phyloP scores from a whole-genome alignment of 148 eudicot species.

The Rhododendron simsii region DNA sequence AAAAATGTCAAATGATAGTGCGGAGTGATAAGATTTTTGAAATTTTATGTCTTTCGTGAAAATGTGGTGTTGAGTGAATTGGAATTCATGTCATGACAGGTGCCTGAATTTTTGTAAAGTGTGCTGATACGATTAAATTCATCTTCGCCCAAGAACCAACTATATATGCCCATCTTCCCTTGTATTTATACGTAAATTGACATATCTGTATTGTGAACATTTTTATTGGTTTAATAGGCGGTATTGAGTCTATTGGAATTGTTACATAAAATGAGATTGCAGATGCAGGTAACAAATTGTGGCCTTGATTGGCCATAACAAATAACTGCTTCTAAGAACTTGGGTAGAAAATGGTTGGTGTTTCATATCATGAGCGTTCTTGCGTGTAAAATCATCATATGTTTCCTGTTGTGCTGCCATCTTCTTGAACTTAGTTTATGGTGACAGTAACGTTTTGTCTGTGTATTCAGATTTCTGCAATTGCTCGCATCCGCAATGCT shows the following conservation, averaged over 20 bases:
- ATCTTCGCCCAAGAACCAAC: background rate
- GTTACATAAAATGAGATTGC: background rate
- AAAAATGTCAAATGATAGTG: background rate
- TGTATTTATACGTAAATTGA: background rate
- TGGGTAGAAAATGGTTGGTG: background rate
- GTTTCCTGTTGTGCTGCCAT: background rate
- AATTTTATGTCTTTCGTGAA: background rate
- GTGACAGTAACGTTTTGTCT: background rate
- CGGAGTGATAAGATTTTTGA: background rate
- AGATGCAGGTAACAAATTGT: background rate
- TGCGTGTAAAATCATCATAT: background rate
- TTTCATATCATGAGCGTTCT: background rate
- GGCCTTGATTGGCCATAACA: background rate
- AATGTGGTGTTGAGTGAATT: background rate
- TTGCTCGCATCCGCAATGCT: conserved; percentile 83
- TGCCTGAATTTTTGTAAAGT: background rate
- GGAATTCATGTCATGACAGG: background rate
- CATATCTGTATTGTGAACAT: background rate
- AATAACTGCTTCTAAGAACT: background rate
- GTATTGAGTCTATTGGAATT: background rate
- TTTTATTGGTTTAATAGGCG: background rate
- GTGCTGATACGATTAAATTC: background rate
- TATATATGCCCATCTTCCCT: background rate
- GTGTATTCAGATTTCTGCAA: conserved; percentile 60
- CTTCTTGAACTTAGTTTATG: background rate